These are phyloP conservation scores for Turritis glabra DNA, from an alignment of 345 rosid genomes.

Conservation along the genomic window DNA sequence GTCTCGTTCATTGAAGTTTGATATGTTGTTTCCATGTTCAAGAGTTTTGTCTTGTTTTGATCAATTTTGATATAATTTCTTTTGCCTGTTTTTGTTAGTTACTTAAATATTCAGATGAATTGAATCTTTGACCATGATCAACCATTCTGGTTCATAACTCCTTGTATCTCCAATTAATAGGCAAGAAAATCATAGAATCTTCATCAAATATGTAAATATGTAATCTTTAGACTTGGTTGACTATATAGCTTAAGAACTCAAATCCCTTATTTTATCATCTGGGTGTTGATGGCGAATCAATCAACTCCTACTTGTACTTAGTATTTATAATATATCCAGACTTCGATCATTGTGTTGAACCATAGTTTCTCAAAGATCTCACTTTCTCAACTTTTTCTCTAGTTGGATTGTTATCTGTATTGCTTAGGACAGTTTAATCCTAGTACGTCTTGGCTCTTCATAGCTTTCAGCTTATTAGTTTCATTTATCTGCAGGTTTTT, in stretches of 20 bases:
- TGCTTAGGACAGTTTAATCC: not conserved
- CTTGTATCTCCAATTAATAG: not conserved
- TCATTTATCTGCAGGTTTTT: conserved; percentile 38
- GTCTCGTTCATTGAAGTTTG: conserved; percentile 1
- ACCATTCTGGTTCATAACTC: not conserved
- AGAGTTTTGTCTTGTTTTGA: not conserved
- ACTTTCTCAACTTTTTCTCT: not conserved
- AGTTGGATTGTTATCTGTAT: conserved; percentile 9
- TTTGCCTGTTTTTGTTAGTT: not conserved
- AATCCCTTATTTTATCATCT: not conserved
- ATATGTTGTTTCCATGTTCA: not conserved
- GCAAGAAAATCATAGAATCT: not conserved
- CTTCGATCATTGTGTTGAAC: not conserved
- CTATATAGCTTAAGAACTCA: not conserved
- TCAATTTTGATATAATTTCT: not conserved
- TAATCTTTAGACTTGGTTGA: not conserved
- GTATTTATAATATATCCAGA: not conserved
- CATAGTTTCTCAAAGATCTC: not conserved
- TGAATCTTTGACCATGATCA: conserved; percentile 23
- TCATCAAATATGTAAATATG: not conserved
- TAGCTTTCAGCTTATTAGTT: not conserved
- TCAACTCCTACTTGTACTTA: not conserved
- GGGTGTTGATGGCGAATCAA: not conserved
- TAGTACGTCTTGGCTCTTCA: not conserved
- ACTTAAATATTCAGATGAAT: conserved; percentile 9